These are phyloP conservation scores for Plasmopara viticola DNA, from an alignment of 352 stramenopile genomes.

Conservation along the genomic window DNA sequence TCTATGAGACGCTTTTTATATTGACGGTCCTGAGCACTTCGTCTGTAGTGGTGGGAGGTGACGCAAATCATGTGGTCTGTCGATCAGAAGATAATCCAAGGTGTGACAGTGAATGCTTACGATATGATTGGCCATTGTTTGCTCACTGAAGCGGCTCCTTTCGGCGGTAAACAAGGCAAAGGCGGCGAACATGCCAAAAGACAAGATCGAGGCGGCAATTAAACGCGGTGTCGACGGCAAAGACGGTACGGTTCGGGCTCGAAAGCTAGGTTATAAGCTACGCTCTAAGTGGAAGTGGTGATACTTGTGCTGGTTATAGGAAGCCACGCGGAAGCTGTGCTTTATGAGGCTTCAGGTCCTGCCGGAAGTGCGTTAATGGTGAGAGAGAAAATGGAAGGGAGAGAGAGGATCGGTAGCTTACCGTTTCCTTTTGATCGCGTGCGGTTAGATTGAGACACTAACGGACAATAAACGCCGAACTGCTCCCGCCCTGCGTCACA, in stretches of 20 bases:
- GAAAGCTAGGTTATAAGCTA: neutral
- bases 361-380: slow-evolving; percentile 71
- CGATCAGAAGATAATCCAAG: neutral
- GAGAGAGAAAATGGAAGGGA: neutral
- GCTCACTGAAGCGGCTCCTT: slow-evolving; percentile 29
- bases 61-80: slow-evolving; percentile 67
- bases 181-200: slow-evolving; percentile 76
- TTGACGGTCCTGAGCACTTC: slow-evolving; percentile 1
- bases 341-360: slow-evolving; percentile 76
- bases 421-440: neutral
- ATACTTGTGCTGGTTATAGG: slow-evolving; percentile 12
- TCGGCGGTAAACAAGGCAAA: slow-evolving; percentile 69
- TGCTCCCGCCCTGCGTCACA: slow-evolving; percentile 70
- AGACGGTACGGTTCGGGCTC: slow-evolving; percentile 27
- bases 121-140: neutral
- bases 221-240: slow-evolving; percentile 79
- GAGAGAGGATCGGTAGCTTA: neutral
- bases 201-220: slow-evolving; percentile 78
- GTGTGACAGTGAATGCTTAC: neutral
- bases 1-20: neutral
- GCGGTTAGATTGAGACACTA: slow-evolving; percentile 67
- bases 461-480: slow-evolving; percentile 81
- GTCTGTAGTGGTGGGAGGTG: slow-evolving; percentile 42
- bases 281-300: neutral
- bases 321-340: slow-evolving; percentile 60